phyloP scores from a whole-genome alignment of 2,329 filamentous ascomycete species.

The Ceratocystis cacaofunesta region DNA sequence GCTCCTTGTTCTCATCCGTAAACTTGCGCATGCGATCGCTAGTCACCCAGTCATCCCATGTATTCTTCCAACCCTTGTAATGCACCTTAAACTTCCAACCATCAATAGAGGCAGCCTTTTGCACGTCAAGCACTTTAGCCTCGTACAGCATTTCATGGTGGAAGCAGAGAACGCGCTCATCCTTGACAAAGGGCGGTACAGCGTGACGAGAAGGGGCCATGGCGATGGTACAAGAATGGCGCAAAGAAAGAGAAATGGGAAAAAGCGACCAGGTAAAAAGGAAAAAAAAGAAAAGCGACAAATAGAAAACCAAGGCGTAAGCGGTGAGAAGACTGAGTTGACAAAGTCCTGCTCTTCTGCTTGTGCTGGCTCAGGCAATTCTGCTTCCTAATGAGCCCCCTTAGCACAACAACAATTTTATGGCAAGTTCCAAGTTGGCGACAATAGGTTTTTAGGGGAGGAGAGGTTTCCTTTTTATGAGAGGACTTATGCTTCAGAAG shows the following conservation, averaged over 20 bases:
- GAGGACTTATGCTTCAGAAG: background rate
- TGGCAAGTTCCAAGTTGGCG: background rate
- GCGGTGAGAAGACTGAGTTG: background rate
- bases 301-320: background rate
- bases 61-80: constrained; percentile 99
- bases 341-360: background rate
- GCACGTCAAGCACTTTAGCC: constrained; percentile 80
- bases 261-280: background rate
- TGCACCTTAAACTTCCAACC: constrained; percentile 76
- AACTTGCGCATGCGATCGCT: constrained; percentile 88
- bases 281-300: background rate
- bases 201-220: constrained; percentile 33
- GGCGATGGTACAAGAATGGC: constrained; percentile 8
- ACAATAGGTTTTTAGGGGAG: background rate
- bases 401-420: background rate
- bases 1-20: constrained; percentile 85
- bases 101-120: constrained; percentile 47
- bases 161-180: constrained; percentile 92
- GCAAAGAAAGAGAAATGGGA: background rate
- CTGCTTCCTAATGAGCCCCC: background rate
- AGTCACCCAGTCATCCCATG: constrained; percentile 98
- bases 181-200: constrained; percentile 46
- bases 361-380: background rate
- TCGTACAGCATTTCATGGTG: constrained; percentile 96
- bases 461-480: background rate